A percentile compares a stretch with the other conserved stretches of the same genome.
Conservation (phyloP, 495 filamentous ascomycete genomes). For the Penicillium subrubescens region DNA sequence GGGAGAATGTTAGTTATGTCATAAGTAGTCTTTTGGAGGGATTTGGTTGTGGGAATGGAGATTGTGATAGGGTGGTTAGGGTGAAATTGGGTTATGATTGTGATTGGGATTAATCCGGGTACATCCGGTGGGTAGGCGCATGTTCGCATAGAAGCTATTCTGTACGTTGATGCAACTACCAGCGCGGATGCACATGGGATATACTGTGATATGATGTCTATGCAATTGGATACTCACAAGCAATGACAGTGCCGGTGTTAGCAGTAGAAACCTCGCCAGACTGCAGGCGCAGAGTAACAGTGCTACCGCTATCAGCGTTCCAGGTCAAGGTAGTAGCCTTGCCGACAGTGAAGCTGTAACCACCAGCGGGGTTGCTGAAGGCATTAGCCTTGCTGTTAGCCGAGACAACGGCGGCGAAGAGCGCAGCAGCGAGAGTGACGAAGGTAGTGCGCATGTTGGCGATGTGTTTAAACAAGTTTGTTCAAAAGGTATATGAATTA, state of each 20-base stretch:
- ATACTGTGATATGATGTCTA: background rate
- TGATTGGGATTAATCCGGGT: background rate
- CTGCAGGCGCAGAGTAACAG: constrained; percentile 57
- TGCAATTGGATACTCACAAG: constrained; percentile 44
- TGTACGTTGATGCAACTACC: background rate
- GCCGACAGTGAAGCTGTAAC: constrained; percentile 53
- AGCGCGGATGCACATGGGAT: background rate
- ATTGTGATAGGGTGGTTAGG: background rate
- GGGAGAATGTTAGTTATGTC: background rate
- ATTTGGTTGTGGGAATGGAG: background rate
- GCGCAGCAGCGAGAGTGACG: constrained; percentile 39
- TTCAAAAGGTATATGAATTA: background rate
- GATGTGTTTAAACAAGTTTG: background rate
- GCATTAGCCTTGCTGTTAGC: constrained; percentile 47
- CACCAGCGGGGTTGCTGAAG: constrained; percentile 53
- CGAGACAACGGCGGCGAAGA: constrained; percentile 42
- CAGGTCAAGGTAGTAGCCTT: constrained; percentile 55
- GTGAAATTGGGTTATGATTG: background rate
- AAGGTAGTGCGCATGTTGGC: constrained; percentile 48
- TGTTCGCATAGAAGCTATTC: background rate
- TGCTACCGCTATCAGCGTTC: constrained; percentile 54
- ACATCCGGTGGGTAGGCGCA: background rate
- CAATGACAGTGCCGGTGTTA: constrained; percentile 48
- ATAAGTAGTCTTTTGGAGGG: background rate
- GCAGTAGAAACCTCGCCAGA: constrained; percentile 49